Evolutionary conservation across 345 rosid species (phyloP), one percentile per base, ranked within the genome.

Genomic region (Arabis alpina): DNA sequence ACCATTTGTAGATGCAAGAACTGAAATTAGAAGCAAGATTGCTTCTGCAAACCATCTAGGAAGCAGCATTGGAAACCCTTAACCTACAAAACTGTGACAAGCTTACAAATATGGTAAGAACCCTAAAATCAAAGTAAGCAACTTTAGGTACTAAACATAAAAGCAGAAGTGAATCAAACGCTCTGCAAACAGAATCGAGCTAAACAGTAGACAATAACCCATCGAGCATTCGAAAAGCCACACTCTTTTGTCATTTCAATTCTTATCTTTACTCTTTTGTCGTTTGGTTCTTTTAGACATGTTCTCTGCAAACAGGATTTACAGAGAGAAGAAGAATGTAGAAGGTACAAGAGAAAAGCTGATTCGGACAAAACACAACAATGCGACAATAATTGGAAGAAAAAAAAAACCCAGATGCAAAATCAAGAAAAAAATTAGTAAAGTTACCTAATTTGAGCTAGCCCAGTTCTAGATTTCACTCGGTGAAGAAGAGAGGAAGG

Each of bases 1-100:
- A 92, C 98, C 98, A 59, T 70, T 69, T 74, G 81, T 65, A 47
- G 4, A 66, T 11, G 77, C 63, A 57, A 82, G 72, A 72, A 82
- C 37, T 77, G 79, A 52, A 66, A 79, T 16, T n/a, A 83, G 61
- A 39, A 86, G 85, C 66, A 88, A 60, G 70, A 79, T 41, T 41
- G 76, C 40, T 54, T 71, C 71, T 76, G 79, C 76, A 67, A 77
- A 69, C 81, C 85, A 78, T 83, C 75, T 83, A 13, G 61, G 68
- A 73, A 54, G 76, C 83, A 85, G 78, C 94, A 86, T 92, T 57
- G 56, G 44, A 60, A 50, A 28, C 24, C 28, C 56, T 53, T 72
- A 53, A 72, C 75, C 62, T 34, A 75, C 25, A 74, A 70, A 53
- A 54, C 25, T 25, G 2, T 57, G 23, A 58, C n/a, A 66, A 42